Evolutionary conservation across 2,329 filamentous ascomycete species (phyloP), one percentile per base, ranked within the genome.

Genomic region (Fusarium nelsonii): DNA sequence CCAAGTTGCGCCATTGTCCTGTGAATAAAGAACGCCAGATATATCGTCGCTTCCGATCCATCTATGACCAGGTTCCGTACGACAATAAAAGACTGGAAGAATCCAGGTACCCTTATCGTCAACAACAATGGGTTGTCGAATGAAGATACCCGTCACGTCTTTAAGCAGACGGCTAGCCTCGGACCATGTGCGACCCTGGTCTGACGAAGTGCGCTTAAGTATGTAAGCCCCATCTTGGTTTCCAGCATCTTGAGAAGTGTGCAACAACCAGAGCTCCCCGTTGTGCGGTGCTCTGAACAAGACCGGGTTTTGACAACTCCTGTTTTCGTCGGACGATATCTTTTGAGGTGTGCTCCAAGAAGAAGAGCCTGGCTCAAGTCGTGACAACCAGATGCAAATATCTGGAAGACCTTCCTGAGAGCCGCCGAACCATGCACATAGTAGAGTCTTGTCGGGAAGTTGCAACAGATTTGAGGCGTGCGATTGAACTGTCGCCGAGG

Each of bases 21-120:
- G 54, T 3, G 79, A 80, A 41, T 78, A 78, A 8, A 80, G 74
- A 2, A 83, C 63, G 0, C 77, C 78, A 0, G 82, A 81, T 1
- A 82, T 77, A 28, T 84, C 82, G 41, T 84, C 79, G 36, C 78
- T 82, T 1, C 82, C 82, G 3, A 82, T 76, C 82, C 82, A 83
- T 15, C 81, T 71, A 6, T 79, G 77, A 0, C 81, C 81, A 0
- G 77, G 74, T 2, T 78, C 75, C 0, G 78, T 77, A 6, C 81
- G 77, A 50, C 81, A 84, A 65, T 82, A 79, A 65, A 81, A 84
- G 2, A 81, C 78, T 3, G 82, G 81, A 8, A 83, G 62, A 0
- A 80, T 74, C 81, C 82, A 83, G 0, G 79, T 76, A 0, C 78
- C 78, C 15, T 81, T 76, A 0, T 69, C 36, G 1, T 82, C 74